Evolutionary conservation across 805 yeast genomes (phyloP), one percentile per base, ranked within the genome.

Genomic region (Ogataea nitratoaversa): DNA sequence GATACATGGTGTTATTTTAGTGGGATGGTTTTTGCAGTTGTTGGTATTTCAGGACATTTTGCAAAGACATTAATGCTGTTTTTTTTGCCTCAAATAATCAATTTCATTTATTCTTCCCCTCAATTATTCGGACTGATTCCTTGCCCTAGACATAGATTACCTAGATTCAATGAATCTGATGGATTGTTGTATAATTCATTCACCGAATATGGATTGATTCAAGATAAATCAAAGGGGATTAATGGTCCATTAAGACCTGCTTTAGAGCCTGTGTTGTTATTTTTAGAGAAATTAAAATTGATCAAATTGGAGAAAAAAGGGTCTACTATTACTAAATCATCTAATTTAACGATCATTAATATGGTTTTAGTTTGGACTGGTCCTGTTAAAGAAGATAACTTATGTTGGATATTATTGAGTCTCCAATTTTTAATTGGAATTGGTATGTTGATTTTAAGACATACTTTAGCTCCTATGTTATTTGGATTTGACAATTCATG

Each of bases 1-100:
- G 99, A 93, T 59, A 91, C 99, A 0, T 93, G 84, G 68, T 93
- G 99, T 65, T 93, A 93, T 64, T 90, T 93, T 62, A 88, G 96
- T 19, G 99, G 99, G 3, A 93, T 93, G 99, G 95, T 93, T 1
- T 89, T 93, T 63, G 99, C 98, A 0, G 93, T 90, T 20, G 96
- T 87, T 23, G 98, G 97, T 1, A 93, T 93, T 27, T 72, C 87
- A 43, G 98, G 98, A 1, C 99, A 93, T 67, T 93, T 90, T 62
- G 87, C 96, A 32, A 93, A 93, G 64, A 93, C 99, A 0, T 68
- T 91, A 50, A 68, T 93, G 63, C 63, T 90, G 25, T 82, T 93
- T 56, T 84, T 93, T 59, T 67, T 87, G 31, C 98, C 98, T 3
- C 99, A 93, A 65, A 85, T 93, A 40, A 63, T 88, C 64, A 93